Evolutionary conservation across 768 basidiomycete species (phyloP).

Genomic region (Amanita thiersii): DNA sequence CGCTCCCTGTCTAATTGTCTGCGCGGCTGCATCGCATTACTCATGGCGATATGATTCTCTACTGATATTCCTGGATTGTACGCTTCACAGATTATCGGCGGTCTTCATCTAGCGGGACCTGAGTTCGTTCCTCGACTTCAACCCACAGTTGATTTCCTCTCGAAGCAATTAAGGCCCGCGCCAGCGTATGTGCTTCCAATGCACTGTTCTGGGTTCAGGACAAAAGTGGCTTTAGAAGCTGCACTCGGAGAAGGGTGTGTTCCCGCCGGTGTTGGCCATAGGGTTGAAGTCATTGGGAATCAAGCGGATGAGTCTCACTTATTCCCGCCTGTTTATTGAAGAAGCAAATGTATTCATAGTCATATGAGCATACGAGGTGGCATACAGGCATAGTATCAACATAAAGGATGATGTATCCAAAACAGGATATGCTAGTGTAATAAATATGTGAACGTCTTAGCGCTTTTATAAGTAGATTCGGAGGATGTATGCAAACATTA

Average conservation of each 20-base stretch:
- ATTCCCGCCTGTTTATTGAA: slow-evolving; percentile 22
- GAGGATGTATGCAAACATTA: slow-evolving; percentile 3
- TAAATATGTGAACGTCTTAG: neutral
- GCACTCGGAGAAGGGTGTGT: slow-evolving; percentile 73
- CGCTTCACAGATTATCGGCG: slow-evolving; percentile 56
- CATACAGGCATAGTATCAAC: neutral
- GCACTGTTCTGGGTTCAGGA: slow-evolving; percentile 80
- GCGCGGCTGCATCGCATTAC: neutral
- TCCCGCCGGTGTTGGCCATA: slow-evolving; percentile 68
- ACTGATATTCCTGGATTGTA: neutral
- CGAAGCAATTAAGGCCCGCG: slow-evolving; percentile 47
- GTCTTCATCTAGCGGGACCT: slow-evolving; percentile 73
- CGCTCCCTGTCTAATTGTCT: no score
- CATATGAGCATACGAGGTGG: slow-evolving; percentile 1
- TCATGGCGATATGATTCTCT: no score
- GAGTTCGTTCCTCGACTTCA: slow-evolving; percentile 56
- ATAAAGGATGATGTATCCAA: neutral
- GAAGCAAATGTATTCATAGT: slow-evolving; percentile 1
- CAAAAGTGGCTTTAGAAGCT: slow-evolving; percentile 60
- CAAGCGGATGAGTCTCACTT: slow-evolving; percentile 29
- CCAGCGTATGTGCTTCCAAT: slow-evolving; percentile 73
- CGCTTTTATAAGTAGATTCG: slow-evolving; percentile 1
- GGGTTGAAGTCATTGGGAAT: slow-evolving; percentile 48
- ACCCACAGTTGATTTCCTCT: slow-evolving; percentile 65
- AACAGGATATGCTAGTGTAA: neutral